These are phyloP conservation scores for Myxozyma udenii DNA, from an alignment of 805 yeast species.

Conservation along the genomic window DNA sequence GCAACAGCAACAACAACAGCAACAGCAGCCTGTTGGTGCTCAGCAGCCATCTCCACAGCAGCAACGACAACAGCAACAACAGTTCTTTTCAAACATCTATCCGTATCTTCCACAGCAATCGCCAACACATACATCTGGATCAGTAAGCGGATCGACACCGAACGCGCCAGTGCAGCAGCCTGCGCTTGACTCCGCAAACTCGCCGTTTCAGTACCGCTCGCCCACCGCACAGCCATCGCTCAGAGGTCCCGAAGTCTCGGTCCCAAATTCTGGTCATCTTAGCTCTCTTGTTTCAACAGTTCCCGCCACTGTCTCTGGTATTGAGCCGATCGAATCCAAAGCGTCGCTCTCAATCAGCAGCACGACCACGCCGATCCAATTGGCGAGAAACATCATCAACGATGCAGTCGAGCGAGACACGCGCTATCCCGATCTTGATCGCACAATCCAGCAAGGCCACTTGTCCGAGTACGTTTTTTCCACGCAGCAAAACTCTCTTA, in stretches of 20 bases:
- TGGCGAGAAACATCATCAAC: slow-evolving; percentile 31
- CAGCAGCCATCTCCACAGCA: not conserved
- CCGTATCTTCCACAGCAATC: not conserved
- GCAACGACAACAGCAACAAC: slow-evolving; percentile 4
- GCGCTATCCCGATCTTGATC: slow-evolving; percentile 39
- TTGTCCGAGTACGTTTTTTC: slow-evolving; percentile 33
- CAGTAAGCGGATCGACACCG: not conserved
- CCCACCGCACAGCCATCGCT: no score
- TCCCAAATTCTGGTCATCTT: no score
- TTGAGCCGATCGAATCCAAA: not conserved
- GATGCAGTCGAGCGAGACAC: slow-evolving; percentile 34
- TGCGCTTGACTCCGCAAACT: not conserved
- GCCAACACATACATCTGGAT: not conserved
- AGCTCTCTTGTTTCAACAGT: not conserved
- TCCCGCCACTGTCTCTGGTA: not conserved
- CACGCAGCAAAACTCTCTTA: not conserved
- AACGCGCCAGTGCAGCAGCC: not conserved
- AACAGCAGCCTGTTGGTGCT: not conserved
- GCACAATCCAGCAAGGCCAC: slow-evolving; percentile 36
- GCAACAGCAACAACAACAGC: slow-evolving; percentile 18
- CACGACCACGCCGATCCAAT: slow-evolving; percentile 14
- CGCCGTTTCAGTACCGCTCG: no score
- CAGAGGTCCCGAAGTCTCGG: no score
- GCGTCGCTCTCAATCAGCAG: not conserved
- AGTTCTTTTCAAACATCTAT: slow-evolving; percentile 1